A percentile compares a stretch with the other conserved stretches of the same genome.
Conservation (phyloP, 495 filamentous ascomycete species). For the Hypoxylon subgilvum region DNA sequence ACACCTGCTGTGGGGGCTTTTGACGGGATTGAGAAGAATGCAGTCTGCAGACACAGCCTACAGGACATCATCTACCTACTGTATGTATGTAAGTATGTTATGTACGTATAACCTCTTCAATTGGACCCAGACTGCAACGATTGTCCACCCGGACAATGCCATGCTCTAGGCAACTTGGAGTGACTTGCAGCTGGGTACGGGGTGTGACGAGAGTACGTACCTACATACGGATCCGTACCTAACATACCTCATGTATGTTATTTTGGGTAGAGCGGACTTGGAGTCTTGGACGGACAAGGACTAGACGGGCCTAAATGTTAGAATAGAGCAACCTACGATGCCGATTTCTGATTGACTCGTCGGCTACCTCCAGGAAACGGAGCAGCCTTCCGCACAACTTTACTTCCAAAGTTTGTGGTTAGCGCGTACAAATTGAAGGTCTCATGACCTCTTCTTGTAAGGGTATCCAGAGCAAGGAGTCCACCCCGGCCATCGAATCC, state of each 20-base stretch:
- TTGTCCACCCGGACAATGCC: slow-evolving; percentile 12
- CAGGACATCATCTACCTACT: too few species aligned
- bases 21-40: too few species aligned
- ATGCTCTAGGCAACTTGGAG: slow-evolving; percentile 12
- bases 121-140: not conserved
- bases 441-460: slow-evolving; percentile 41
- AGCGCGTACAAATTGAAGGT: slow-evolving; percentile 37
- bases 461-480: slow-evolving; percentile 38
- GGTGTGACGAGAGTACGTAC: not conserved
- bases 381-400: slow-evolving; percentile 32
- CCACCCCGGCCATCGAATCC: slow-evolving; percentile 33
- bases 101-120: not conserved
- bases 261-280: too few species aligned
- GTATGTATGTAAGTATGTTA: not conserved
- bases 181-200: slow-evolving; percentile 33
- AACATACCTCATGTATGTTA: too few species aligned
- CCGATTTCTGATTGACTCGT: slow-evolving; percentile 34
- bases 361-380: slow-evolving; percentile 31
- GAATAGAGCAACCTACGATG: slow-evolving; percentile 33
- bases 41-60: too few species aligned
- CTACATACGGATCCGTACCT: too few species aligned
- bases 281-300: slow-evolving; percentile 13
- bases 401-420: slow-evolving; percentile 37
- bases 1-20: too few species aligned
- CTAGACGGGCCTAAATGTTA: slow-evolving; percentile 20